Conservation (phyloP, 352 stramenopile species). For the Pythium plurisporium region DNA sequence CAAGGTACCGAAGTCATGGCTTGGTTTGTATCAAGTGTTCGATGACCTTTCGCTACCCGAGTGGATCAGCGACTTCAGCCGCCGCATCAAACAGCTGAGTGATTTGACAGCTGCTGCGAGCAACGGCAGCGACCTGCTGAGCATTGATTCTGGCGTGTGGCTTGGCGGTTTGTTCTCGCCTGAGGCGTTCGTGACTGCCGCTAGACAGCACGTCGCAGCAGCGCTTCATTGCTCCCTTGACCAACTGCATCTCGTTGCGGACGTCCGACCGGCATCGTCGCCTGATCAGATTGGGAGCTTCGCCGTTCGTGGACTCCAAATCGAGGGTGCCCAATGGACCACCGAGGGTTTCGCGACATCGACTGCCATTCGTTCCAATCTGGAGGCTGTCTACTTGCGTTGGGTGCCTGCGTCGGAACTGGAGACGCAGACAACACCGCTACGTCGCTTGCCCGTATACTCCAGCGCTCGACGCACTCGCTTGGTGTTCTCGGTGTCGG, state of each 20-base stretch:
- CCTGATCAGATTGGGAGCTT: constrained; percentile 41
- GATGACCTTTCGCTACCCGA: constrained; percentile 60
- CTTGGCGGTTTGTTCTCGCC: constrained; percentile 91
- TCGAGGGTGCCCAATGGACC: constrained; percentile 83
- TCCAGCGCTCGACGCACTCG: constrained; percentile 64
- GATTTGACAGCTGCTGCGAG: constrained; percentile 34
- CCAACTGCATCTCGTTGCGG: constrained; percentile 77
- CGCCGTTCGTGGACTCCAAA: constrained; percentile 60
- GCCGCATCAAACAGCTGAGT: constrained; percentile 63
- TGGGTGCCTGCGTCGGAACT: constrained; percentile 46
- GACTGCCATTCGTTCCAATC: constrained; percentile 65
- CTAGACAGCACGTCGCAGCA: constrained; percentile 84
- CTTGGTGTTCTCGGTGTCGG: constrained; percentile 81
- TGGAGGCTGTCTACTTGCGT: constrained; percentile 64
- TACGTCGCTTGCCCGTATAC: constrained; percentile 81
- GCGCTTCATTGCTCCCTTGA: constrained; percentile 82
- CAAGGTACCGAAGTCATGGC: constrained; percentile 60
- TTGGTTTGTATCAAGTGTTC: constrained; percentile 49
- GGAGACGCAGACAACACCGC: constrained; percentile 10
- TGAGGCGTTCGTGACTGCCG: constrained; percentile 91
- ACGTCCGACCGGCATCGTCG: constrained; percentile 32
- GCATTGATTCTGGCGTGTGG: constrained; percentile 59
- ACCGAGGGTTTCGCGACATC: constrained; percentile 62
- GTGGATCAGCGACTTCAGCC: constrained; percentile 84
- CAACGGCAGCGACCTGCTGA: constrained; percentile 36